Evolutionary conservation across 805 yeast species (phyloP).

Genomic region (Kregervanrija pseudodelftensis): DNA sequence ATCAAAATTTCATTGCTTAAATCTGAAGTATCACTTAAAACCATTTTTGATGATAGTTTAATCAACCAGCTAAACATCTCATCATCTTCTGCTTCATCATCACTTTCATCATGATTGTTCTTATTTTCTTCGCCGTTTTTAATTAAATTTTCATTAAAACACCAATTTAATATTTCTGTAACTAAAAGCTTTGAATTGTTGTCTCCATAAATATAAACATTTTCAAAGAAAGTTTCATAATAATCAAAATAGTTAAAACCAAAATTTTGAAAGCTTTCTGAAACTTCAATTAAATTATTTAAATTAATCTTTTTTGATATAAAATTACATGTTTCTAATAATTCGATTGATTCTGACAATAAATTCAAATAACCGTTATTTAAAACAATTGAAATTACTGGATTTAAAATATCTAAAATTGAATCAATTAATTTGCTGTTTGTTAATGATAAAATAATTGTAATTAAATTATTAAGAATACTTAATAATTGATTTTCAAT

Average conservation of each 20-base stretch:
- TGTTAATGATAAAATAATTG: slow-evolving; percentile 78
- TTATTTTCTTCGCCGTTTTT: too few relatives aligned
- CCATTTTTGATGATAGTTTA: slow-evolving; percentile 10
- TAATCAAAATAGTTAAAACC: slow-evolving; percentile 44
- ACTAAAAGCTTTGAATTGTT: slow-evolving; percentile 14
- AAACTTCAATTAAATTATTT: slow-evolving; percentile 28
- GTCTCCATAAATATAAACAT: slow-evolving; percentile 37
- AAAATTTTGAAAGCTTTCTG: slow-evolving; percentile 43
- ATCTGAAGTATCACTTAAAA: slow-evolving; percentile 1
- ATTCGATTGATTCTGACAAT: slow-evolving; percentile 67
- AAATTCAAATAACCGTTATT: slow-evolving; percentile 63
- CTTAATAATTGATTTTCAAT: slow-evolving; percentile 77
- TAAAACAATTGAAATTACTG: slow-evolving; percentile 63
- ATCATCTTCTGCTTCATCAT: slow-evolving; percentile 14
- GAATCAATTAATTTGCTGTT: slow-evolving; percentile 54
- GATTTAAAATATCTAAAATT: slow-evolving; percentile 45
- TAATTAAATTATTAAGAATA: slow-evolving; percentile 70
- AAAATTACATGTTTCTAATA: slow-evolving; percentile 59
- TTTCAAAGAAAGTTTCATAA: slow-evolving; percentile 43
- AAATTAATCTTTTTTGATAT: slow-evolving; percentile 39
- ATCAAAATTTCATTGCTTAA: slow-evolving; percentile 7
- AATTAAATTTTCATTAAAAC: slow-evolving; percentile 9
- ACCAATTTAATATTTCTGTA: slow-evolving; percentile 16
- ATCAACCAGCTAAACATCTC: slow-evolving; percentile 19
- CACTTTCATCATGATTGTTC: slow-evolving; percentile 4